These are phyloP conservation scores for Ensete glaucum DNA, from an alignment of 176 grass and related monocot genomes.

Conservation along the genomic window DNA sequence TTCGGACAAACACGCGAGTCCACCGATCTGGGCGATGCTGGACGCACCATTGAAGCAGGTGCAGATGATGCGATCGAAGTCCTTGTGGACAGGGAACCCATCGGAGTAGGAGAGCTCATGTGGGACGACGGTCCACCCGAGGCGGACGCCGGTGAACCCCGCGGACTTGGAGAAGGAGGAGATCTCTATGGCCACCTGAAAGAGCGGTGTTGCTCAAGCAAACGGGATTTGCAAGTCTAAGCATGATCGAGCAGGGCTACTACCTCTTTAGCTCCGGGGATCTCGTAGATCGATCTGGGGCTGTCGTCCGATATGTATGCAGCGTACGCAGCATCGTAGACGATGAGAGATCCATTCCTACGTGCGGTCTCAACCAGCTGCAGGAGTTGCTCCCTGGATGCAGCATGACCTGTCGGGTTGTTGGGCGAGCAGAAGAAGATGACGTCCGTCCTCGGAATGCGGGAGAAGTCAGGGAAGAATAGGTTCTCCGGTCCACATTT, in stretches of 20 bases:
- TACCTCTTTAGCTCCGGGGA: conserved; percentile 72
- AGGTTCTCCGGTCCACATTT: conserved; percentile 62
- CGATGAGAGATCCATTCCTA: conserved; percentile 80
- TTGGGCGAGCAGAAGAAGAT: conserved; percentile 99
- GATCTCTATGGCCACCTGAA: conserved; percentile 86
- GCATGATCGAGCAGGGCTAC: conserved; percentile 12
- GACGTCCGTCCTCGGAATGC: conserved; percentile 59
- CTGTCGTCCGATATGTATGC: conserved; percentile 39
- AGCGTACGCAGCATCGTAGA: conserved; percentile 74
- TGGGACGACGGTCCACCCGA: conserved; percentile 82
- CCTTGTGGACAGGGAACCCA: conserved; percentile 38
- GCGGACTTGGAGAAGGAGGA: conserved; percentile 91
- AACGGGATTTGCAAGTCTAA: neutral
- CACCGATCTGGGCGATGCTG: conserved; percentile 61
- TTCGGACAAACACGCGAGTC: conserved; percentile 57
- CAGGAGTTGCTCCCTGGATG: conserved; percentile 50
- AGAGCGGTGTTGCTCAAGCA: neutral
- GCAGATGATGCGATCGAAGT: conserved; percentile 84
- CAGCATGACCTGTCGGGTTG: conserved; percentile 80
- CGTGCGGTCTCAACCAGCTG: conserved; percentile 64
- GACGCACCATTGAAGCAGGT: conserved; percentile 98
- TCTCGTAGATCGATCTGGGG: conserved; percentile 75
- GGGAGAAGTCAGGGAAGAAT: conserved; percentile 84
- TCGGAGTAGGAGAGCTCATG: conserved; percentile 63
- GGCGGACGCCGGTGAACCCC: conserved; percentile 78